These are phyloP conservation scores for Entophlyctis luteolus DNA, from an alignment of 192 early-diverging fungal genomes.

Conservation along the genomic window DNA sequence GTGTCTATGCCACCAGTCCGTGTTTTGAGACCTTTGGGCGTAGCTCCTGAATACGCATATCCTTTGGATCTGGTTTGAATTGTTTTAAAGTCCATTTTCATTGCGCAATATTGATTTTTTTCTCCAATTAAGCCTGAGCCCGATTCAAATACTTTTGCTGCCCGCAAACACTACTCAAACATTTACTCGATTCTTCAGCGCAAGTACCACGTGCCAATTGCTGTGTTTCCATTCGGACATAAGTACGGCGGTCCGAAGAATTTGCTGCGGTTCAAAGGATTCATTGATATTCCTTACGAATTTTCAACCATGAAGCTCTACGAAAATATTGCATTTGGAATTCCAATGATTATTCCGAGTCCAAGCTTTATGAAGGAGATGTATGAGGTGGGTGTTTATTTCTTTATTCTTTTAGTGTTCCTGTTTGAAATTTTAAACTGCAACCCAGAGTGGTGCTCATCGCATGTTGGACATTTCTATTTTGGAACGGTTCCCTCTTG, in stretches of 20 bases:
- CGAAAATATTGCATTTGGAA: constrained; percentile 21
- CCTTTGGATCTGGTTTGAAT: no score
- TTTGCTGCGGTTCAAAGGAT: constrained; percentile 14
- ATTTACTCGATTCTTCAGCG: background rate
- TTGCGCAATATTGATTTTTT: no score
- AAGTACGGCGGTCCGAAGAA: constrained; percentile 15
- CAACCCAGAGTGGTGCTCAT: background rate
- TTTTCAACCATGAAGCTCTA: constrained; percentile 25
- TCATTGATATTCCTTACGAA: constrained; percentile 23
- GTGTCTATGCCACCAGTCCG: background rate
- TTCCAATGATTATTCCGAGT: constrained; percentile 11
- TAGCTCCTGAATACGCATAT: no score
- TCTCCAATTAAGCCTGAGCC: no score
- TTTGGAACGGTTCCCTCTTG: background rate
- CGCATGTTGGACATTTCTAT: background rate
- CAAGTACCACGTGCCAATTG: background rate
- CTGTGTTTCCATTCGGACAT: constrained; percentile 6
- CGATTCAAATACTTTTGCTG: no score
- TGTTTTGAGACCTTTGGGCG: constrained; percentile 9
- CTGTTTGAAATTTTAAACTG: no score
- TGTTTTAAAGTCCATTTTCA: no score
- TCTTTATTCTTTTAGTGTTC: no score
- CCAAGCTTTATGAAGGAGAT: constrained; percentile 14
- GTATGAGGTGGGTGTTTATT: background rate
- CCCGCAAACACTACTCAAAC: no score